These are phyloP conservation scores for Hortiboletus flavorubellus DNA, from an alignment of 768 basidiomycete species.

Conservation along the genomic window DNA sequence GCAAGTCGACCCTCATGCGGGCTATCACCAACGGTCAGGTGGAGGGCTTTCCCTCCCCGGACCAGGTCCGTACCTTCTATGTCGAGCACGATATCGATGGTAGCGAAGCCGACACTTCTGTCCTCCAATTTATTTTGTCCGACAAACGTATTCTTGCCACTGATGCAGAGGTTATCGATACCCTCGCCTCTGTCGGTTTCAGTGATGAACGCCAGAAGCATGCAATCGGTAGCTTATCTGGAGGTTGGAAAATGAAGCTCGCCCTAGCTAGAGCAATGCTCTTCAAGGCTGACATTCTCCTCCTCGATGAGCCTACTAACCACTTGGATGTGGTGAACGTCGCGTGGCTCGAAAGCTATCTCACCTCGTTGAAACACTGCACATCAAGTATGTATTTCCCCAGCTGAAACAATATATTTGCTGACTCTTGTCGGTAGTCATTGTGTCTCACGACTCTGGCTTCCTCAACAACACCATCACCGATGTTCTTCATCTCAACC, in stretches of 20 bases:
- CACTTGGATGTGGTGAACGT: conserved; percentile 97
- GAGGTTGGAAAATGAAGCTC: conserved; percentile 99
- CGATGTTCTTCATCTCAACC: conserved; percentile 95
- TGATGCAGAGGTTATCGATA: conserved; percentile 70
- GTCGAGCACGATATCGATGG: conserved; percentile 99
- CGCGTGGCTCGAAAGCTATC: conserved; percentile 95
- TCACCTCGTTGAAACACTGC: conserved; percentile 81
- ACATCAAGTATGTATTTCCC: conserved; percentile 69
- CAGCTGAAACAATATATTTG: neutral
- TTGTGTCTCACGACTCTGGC: conserved; percentile 95
- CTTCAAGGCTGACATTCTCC: conserved; percentile 95
- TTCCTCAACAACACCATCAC: conserved; percentile 99
- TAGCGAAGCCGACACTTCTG: conserved; percentile 86
- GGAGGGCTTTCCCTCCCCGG: conserved; percentile 96
- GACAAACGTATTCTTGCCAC: conserved; percentile 79
- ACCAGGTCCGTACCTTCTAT: conserved; percentile 98
- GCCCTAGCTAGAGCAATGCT: conserved; percentile 96
- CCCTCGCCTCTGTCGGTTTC: conserved; percentile 91
- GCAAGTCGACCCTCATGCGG: conserved; percentile 93
- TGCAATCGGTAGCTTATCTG: conserved; percentile 86
- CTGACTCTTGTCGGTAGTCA: conserved; percentile 48
- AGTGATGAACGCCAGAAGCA: conserved; percentile 79
- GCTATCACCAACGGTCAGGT: conserved; percentile 95
- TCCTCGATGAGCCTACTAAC: conserved; percentile 97
- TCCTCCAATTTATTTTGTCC: conserved; percentile 80